A percentile compares a stretch with the other conserved stretches of the same genome.
Conservation (phyloP, 2,329 filamentous ascomycete species). For the Cladorrhinum sp. region DNA sequence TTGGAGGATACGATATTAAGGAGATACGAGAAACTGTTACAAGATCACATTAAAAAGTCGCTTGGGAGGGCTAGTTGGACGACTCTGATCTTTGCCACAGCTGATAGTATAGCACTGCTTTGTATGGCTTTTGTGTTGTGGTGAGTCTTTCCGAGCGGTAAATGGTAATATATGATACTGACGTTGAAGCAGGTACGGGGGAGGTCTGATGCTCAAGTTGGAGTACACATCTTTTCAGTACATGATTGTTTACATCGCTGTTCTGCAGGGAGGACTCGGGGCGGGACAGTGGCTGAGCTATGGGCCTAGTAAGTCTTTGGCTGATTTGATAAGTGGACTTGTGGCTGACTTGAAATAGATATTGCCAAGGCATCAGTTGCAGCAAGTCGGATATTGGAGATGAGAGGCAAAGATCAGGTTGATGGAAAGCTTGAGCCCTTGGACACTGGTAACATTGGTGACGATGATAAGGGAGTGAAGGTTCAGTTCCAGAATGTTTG, state of each 20-base stretch:
- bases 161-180: neutral
- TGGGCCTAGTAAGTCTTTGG: slow-evolving; percentile 29
- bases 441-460: slow-evolving; percentile 28
- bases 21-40: slow-evolving; percentile 37
- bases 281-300: slow-evolving; percentile 35
- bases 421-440: slow-evolving; percentile 29
- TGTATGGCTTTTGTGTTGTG: slow-evolving; percentile 60
- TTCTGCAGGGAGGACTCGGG: slow-evolving; percentile 34
- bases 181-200: slow-evolving; percentile 30
- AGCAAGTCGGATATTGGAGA: slow-evolving; percentile 33
- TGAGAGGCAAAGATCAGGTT: slow-evolving; percentile 24
- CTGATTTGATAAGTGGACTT: neutral
- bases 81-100: slow-evolving; percentile 34
- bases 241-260: slow-evolving; percentile 35
- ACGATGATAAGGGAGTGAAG: slow-evolving; percentile 34
- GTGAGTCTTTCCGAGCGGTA: slow-evolving; percentile 33
- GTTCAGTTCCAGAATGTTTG: slow-evolving; percentile 67
- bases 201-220: slow-evolving; percentile 30
- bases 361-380: slow-evolving; percentile 33
- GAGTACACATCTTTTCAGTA: slow-evolving; percentile 36
- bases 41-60: slow-evolving; percentile 34
- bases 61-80: slow-evolving; percentile 34
- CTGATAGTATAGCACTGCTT: slow-evolving; percentile 48
- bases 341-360: slow-evolving; percentile 19
- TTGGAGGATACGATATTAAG: slow-evolving; percentile 56